phyloP scores from a whole-genome alignment of 169 alveolate genomes.

The Plasmodium coatneyi region DNA sequence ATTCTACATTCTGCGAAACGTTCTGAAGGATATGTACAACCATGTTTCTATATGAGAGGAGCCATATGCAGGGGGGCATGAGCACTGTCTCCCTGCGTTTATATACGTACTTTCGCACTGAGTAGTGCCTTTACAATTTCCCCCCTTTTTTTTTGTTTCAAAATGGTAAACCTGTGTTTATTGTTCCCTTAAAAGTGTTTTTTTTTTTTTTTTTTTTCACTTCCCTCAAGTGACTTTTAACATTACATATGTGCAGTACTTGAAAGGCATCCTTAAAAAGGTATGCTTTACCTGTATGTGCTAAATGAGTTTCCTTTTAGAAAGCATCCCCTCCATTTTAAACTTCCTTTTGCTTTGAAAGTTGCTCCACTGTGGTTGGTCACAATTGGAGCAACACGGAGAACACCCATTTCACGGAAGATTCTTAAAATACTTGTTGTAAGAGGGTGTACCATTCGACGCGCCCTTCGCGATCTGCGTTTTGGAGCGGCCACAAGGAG shows the following conservation, averaged over 20 bases:
- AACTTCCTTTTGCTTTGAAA: background rate
- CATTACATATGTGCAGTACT: background rate
- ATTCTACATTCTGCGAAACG: constrained; percentile 45
- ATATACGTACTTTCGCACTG: background rate
- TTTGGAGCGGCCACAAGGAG: background rate
- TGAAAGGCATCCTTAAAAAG: background rate
- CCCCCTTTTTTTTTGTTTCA: background rate
- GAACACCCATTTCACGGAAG: background rate
- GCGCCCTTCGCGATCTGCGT: background rate
- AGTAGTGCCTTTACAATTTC: background rate
- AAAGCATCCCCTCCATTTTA: background rate
- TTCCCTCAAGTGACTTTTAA: background rate
- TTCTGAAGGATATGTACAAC: constrained; percentile 49
- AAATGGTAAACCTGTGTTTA: background rate
- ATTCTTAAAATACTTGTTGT: background rate
- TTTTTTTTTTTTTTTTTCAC: no score
- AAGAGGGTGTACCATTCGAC: background rate
- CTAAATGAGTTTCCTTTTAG: background rate
- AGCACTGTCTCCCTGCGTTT: background rate
- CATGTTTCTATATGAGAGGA: constrained; percentile 40
- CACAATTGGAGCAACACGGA: background rate
- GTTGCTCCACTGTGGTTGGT: background rate
- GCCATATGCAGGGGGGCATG: background rate
- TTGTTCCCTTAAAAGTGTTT: background rate
- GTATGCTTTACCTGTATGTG: background rate